Conservation (phyloP, 768 basidiomycete species). For the Phylloporus rhodoxanthus region DNA sequence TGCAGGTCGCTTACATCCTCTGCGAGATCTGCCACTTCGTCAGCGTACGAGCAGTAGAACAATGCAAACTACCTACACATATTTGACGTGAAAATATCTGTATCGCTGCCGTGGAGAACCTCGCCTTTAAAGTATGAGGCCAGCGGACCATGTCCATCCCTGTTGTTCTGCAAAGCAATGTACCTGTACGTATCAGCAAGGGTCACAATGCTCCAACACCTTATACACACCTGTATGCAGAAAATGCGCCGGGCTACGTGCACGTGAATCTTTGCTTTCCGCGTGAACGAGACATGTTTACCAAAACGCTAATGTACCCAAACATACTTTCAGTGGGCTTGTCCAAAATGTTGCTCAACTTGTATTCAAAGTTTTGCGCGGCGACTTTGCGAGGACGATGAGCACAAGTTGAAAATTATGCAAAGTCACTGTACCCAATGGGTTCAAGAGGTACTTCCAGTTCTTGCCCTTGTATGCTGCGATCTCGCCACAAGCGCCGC, state of each 20-base stretch:
- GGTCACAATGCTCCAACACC: neutral
- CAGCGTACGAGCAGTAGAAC: slow-evolving; percentile 1
- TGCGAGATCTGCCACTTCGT: slow-evolving; percentile 60
- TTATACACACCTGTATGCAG: slow-evolving; percentile 60
- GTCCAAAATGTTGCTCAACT: slow-evolving; percentile 84
- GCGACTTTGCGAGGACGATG: slow-evolving; percentile 48
- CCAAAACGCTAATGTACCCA: slow-evolving; percentile 94
- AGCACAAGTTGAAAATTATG: neutral
- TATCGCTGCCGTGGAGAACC: slow-evolving; percentile 72
- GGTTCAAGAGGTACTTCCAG: slow-evolving; percentile 78
- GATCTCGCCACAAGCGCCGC: slow-evolving; percentile 96
- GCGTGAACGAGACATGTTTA: slow-evolving; percentile 27
- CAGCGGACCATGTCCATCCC: slow-evolving; percentile 75
- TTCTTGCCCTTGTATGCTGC: slow-evolving; percentile 87
- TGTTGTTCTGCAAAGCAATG: slow-evolving; percentile 85
- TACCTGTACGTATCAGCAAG: slow-evolving; percentile 39
- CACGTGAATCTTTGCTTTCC: slow-evolving; percentile 8
- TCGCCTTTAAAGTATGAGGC: slow-evolving; percentile 99
- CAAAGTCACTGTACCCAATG: slow-evolving; percentile 52
- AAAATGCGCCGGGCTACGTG: slow-evolving; percentile 85
- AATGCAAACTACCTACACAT: slow-evolving; percentile 61
- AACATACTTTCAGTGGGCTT: slow-evolving; percentile 86
- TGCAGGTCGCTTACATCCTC: slow-evolving; percentile 60
- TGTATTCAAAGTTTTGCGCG: slow-evolving; percentile 95
- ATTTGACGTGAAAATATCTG: slow-evolving; percentile 92